These are phyloP conservation scores for Phytopythium helicoides DNA, from an alignment of 352 stramenopile genomes.

Conservation along the genomic window DNA sequence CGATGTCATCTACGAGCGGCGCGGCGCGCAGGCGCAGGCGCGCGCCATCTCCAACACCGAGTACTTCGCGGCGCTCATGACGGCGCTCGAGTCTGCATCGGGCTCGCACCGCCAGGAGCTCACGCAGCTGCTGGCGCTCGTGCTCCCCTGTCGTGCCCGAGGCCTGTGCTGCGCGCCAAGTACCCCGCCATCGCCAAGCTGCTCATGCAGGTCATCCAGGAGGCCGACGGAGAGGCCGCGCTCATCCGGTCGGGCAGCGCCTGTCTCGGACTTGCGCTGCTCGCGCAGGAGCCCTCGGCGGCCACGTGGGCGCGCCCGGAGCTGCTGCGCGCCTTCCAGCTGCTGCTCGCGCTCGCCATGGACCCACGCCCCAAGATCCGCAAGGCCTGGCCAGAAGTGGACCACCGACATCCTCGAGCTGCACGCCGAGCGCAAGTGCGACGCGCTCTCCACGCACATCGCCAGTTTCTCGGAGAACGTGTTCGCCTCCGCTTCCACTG, in stretches of 20 bases:
- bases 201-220: conserved; percentile 68
- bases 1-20: conserved; percentile 82
- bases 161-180: conserved; percentile 77
- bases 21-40: conserved; percentile 9
- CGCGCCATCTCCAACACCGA: conserved; percentile 69
- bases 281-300: conserved; percentile 69
- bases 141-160: conserved; percentile 69
- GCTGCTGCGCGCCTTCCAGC: conserved; percentile 71
- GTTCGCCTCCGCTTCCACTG: conserved; percentile 44
- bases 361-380: conserved; percentile 83
- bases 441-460: conserved; percentile 84
- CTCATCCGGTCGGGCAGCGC: conserved; percentile 62
- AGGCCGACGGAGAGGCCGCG: conserved; percentile 56
- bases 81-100: conserved; percentile 68
- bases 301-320: conserved; percentile 65
- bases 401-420: conserved; percentile 71
- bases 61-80: conserved; percentile 89
- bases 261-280: conserved; percentile 58
- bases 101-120: conserved; percentile 78
- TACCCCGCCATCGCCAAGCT: conserved; percentile 69
- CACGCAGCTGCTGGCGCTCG: conserved; percentile 70
- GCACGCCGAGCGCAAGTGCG: conserved; percentile 66
- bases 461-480: conserved; percentile 86
- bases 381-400: conserved; percentile 74
- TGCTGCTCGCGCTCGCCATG: conserved; percentile 74